phyloP scores from a whole-genome alignment of 202 grass and related monocot genomes.

The Schoenoplectus triqueter region DNA sequence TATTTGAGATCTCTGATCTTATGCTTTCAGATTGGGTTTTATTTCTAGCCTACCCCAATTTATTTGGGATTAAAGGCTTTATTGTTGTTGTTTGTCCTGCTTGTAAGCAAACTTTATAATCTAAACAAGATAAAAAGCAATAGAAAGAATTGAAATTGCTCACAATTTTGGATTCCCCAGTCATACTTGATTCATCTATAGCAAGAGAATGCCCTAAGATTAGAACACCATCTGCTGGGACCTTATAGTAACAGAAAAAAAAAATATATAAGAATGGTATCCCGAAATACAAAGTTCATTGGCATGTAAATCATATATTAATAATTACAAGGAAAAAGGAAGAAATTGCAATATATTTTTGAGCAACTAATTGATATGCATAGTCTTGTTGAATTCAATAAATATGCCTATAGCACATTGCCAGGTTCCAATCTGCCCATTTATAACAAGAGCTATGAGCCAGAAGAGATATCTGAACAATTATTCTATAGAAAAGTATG shows the following conservation, averaged over 20 bases:
- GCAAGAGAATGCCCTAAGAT: slow-evolving; percentile 94
- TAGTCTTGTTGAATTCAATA: slow-evolving; percentile 7
- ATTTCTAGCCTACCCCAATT: too few species aligned
- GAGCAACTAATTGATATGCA: slow-evolving; percentile 1
- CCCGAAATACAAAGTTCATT: slow-evolving; percentile 20
- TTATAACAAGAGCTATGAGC: not conserved
- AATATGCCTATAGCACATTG: slow-evolving; percentile 1
- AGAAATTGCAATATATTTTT: slow-evolving; percentile 15
- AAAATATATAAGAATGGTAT: slow-evolving; percentile 28
- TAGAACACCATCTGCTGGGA: slow-evolving; percentile 89
- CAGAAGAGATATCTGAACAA: slow-evolving; percentile 12
- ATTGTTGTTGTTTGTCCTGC: too few species aligned
- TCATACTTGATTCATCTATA: slow-evolving; percentile 98
- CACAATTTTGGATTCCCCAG: slow-evolving; percentile 81
- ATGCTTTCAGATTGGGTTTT: too few species aligned
- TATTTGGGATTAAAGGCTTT: too few species aligned
- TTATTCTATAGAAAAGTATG: slow-evolving; percentile 1
- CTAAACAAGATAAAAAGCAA: not conserved
- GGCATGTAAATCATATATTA: slow-evolving; percentile 32
- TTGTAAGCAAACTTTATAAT: slow-evolving; percentile 18
- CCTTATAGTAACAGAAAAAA: slow-evolving; percentile 50
- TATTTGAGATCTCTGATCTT: too few species aligned
- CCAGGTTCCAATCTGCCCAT: not conserved
- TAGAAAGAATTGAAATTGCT: slow-evolving; percentile 35
- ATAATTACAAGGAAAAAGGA: slow-evolving; percentile 24